phyloP scores from a whole-genome alignment of 495 filamentous ascomycete genomes.

The Beverwykella pulmonaria region DNA sequence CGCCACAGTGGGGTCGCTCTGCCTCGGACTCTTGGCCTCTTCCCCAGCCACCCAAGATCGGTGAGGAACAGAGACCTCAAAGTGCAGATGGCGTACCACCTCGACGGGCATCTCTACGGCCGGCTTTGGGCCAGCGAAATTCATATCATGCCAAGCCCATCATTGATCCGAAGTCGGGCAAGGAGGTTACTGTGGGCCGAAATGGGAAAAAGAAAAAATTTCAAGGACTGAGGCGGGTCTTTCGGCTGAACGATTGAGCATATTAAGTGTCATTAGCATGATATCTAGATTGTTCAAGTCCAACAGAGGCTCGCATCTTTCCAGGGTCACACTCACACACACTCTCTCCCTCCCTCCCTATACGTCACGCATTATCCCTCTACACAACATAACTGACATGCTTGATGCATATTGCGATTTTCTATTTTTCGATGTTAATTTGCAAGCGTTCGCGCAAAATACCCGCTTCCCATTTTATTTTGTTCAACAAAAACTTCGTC shows the following conservation, averaged over 20 bases:
- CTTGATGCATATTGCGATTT: background rate
- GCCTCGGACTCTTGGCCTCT: conserved; percentile 41
- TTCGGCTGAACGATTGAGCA: conserved; percentile 56
- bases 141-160: conserved; percentile 8
- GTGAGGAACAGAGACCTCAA: conserved; percentile 34
- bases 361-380: no score
- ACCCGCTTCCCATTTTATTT: background rate
- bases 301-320: background rate
- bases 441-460: background rate
- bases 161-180: conserved; percentile 27
- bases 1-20: conserved; percentile 34
- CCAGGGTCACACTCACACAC: background rate
- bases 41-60: conserved; percentile 31
- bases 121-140: conserved; percentile 32
- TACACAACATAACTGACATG: no score
- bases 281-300: background rate
- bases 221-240: conserved; percentile 57
- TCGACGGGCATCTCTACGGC: conserved; percentile 18
- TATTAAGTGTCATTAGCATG: conserved; percentile 7
- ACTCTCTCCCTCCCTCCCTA: no score
- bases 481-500: background rate
- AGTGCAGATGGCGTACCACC: conserved; percentile 31
- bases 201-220: conserved; percentile 64
- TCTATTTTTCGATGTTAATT: background rate
- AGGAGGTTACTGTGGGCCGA: conserved; percentile 36